Conservation (phyloP, 805 yeast species). For the Saturnispora silvae region DNA sequence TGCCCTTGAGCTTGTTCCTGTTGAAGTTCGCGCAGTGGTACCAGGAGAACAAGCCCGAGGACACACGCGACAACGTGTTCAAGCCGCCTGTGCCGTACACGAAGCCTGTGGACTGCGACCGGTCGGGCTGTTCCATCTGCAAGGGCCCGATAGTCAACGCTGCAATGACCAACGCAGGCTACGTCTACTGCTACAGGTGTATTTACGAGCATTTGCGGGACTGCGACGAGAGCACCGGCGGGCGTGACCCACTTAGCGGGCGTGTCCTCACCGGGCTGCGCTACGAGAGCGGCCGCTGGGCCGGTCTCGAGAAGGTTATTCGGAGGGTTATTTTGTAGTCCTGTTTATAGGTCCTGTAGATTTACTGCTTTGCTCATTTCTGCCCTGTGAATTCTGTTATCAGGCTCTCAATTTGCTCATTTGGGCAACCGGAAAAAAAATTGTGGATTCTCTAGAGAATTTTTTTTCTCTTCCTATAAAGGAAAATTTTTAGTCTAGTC, state of each 20-base stretch:
- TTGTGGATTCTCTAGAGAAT: too few relatives aligned
- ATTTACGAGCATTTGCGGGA: slow-evolving; percentile 54
- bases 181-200: slow-evolving; percentile 82
- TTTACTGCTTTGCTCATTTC: too few relatives aligned
- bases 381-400: too few relatives aligned
- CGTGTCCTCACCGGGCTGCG: slow-evolving; percentile 60
- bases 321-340: slow-evolving; percentile 58
- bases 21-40: slow-evolving; percentile 91
- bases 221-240: slow-evolving; percentile 38
- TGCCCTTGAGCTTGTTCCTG: slow-evolving; percentile 75
- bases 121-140: slow-evolving; percentile 57
- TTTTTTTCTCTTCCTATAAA: too few relatives aligned
- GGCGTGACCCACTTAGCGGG: slow-evolving; percentile 79
- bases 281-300: slow-evolving; percentile 43
- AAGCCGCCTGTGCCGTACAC: slow-evolving; percentile 13
- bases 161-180: slow-evolving; percentile 84
- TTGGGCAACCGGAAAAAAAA: too few relatives aligned
- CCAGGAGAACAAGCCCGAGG: slow-evolving; percentile 45
- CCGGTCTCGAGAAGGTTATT: slow-evolving; percentile 68
- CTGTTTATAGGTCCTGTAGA: too few relatives aligned
- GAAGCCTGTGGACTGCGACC: neutral
- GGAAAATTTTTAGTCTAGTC: too few relatives aligned
- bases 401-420: too few relatives aligned
- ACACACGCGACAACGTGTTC: slow-evolving; percentile 15
- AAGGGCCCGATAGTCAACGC: slow-evolving; percentile 57